phyloP scores from a whole-genome alignment of 345 rosid species.

The Sonneratia caseolaris region DNA sequence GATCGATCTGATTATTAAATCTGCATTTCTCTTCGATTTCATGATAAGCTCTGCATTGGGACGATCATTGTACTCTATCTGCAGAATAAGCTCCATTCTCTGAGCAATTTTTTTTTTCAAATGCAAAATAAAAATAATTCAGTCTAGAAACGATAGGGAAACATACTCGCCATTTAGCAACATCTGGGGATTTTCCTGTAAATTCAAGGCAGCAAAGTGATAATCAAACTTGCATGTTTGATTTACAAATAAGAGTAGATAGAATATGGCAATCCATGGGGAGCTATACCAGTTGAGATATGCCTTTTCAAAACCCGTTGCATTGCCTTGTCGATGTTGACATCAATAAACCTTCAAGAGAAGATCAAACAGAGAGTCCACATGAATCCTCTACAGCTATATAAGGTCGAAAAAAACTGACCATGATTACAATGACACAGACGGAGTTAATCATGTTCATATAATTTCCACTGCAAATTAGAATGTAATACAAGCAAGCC shows the following conservation, averaged over 20 bases:
- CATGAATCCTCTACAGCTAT: background rate
- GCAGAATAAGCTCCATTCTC: slow-evolving; percentile 14
- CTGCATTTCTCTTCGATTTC: slow-evolving; percentile 61
- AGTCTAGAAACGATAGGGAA: background rate
- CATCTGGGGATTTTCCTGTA: slow-evolving; percentile 66
- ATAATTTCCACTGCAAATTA: background rate
- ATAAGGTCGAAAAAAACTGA: background rate
- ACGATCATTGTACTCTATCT: slow-evolving; percentile 72
- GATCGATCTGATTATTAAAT: slow-evolving; percentile 50
- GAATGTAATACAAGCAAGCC: too few species aligned
- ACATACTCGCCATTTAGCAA: slow-evolving; percentile 80
- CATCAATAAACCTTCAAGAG: slow-evolving; percentile 59
- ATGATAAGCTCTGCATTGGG: slow-evolving; percentile 82
- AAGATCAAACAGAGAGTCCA: background rate
- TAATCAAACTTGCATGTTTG: background rate
- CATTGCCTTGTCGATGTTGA: slow-evolving; percentile 68
- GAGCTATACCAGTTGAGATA: slow-evolving; percentile 54
- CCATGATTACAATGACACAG: background rate
- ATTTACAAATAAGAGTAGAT: background rate
- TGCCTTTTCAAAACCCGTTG: slow-evolving; percentile 63
- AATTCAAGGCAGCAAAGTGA: slow-evolving; percentile 2
- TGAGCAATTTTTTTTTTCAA: background rate
- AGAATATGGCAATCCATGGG: background rate
- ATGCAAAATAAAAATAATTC: background rate
- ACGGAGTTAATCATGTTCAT: background rate